These are phyloP conservation scores for Rubus parviflorus DNA, from an alignment of 306 rosid species.

Conservation along the genomic window DNA sequence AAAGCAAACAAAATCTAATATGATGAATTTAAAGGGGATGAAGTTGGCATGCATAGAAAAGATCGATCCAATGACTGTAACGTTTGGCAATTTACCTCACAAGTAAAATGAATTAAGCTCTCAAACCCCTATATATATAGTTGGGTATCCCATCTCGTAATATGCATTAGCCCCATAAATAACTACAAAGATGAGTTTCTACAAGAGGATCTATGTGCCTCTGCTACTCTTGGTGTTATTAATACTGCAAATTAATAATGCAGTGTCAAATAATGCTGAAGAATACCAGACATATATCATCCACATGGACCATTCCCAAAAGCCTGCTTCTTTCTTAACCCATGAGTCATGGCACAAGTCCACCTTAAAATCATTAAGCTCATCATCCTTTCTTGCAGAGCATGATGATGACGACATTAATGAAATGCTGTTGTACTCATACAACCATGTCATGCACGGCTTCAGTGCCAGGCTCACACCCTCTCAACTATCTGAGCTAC, in stretches of 20 bases:
- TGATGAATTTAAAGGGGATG: background rate
- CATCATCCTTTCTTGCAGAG: background rate
- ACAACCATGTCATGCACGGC: slow-evolving; percentile 24
- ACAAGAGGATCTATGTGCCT: background rate
- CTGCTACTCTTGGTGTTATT: background rate
- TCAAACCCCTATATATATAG: background rate
- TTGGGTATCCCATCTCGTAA: background rate
- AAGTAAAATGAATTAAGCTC: background rate
- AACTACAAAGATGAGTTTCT: slow-evolving; percentile 1
- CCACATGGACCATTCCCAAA: slow-evolving; percentile 10
- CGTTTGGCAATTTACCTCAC: background rate
- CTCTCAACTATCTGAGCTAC: slow-evolving; percentile 16
- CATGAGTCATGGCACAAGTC: slow-evolving; percentile 27
- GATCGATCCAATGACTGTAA: background rate
- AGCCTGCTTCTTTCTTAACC: background rate
- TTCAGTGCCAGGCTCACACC: slow-evolving; percentile 29
- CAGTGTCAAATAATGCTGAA: background rate
- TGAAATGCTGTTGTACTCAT: slow-evolving; percentile 12
- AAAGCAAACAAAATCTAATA: too few species aligned
- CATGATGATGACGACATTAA: background rate
- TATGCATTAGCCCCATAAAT: background rate
- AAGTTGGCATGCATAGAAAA: background rate
- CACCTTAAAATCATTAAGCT: slow-evolving; percentile 3
- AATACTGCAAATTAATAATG: background rate
- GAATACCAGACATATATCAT: slow-evolving; percentile 16